Evolutionary conservation across 129 eudicot genomes (phyloP), one percentile per base, ranked within the genome.

Genomic region (Lonicera japonica): DNA sequence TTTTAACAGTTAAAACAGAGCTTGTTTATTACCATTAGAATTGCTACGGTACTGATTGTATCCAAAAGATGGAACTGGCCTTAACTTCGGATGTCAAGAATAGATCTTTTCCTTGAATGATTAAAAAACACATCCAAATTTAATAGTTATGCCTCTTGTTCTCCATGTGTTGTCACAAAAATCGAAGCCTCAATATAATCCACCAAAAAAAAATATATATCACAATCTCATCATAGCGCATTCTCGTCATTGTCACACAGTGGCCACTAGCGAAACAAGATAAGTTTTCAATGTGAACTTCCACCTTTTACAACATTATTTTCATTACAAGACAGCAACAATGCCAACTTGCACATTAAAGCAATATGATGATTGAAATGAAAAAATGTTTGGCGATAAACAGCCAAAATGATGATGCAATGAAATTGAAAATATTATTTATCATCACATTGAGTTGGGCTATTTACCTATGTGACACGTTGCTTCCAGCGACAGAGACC

Each of bases 401-500:
- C 12, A 24, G 13, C 11, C 40, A 10, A 15, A 57, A 0, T 54
- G 25, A 25, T 57, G 41, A 57, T 57, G 41, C 15, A 5, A n/a
- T 25, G 13, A 14, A 11, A 56, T 3, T 16, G 8, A 11, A 41
- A 21, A 5, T 25, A 39, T 15, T n/a, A 25, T 21, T n/a, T n/a
- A n/a, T n/a, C n/a, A n/a, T n/a, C n/a, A n/a, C n/a, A n/a, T n/a
- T n/a, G 2, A 36, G 20, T 48, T 20, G 6, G 14, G 15, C 16
- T 9, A 65, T 16, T 38, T 75, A 83, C 90, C 73, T 87, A 36
- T 82, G 94, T 14, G 89, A 74, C 60, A 91, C 95, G 10, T 87
- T 82, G 77, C 67, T 91, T 47, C 96, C 95, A 17, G 96, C 95
- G 69, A 87, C 98, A 38, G 80, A 82, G 13, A 91, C 86, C 64